phyloP scores from a whole-genome alignment of 2,329 filamentous ascomycete genomes.

The Pezizomycotina sp. region DNA sequence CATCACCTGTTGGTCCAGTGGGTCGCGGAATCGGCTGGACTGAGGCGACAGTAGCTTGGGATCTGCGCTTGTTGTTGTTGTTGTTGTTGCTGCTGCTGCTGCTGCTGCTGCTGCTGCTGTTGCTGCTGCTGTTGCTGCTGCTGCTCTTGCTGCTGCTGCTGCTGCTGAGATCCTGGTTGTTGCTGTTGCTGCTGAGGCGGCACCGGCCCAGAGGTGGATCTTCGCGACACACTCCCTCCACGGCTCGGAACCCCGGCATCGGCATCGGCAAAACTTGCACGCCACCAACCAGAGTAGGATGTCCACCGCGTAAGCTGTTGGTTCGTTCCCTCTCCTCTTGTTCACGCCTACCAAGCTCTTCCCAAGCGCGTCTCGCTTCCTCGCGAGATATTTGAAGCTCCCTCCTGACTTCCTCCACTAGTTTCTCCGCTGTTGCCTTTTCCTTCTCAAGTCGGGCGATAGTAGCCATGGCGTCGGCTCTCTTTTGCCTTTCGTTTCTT shows the following conservation, averaged over 20 bases:
- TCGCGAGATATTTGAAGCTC: constrained; percentile 91
- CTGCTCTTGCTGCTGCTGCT: constrained; percentile 4
- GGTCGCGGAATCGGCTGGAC: constrained; percentile 15
- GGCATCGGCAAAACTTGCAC: constrained; percentile 87
- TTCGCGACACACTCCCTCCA: constrained; percentile 28
- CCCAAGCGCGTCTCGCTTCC: constrained; percentile 88
- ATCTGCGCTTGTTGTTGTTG: not conserved
- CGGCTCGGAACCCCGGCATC: constrained; percentile 41
- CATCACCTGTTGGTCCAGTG: constrained; percentile 16
- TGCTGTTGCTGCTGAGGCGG: constrained; percentile 7
- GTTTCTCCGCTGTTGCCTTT: constrained; percentile 53
- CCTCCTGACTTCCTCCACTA: constrained; percentile 77
- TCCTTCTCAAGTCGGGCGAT: constrained; percentile 45
- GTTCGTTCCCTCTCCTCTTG: constrained; percentile 84
- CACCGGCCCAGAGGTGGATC: constrained; percentile 11
- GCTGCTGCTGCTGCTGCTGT: constrained; percentile 9
- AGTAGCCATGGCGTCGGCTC: constrained; percentile 46
- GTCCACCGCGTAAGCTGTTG: constrained; percentile 66
- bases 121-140: constrained; percentile 10
- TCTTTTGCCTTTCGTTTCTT: constrained; percentile 54
- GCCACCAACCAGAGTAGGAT: constrained; percentile 76
- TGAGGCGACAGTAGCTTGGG: constrained; percentile 5
- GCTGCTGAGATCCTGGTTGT: constrained; percentile 19
- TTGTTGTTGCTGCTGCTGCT: constrained; percentile 1
- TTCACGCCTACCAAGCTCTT: constrained; percentile 82